phyloP scores from a whole-genome alignment of 1,284 basidiomycete species.

The Trichosporon sp. region DNA sequence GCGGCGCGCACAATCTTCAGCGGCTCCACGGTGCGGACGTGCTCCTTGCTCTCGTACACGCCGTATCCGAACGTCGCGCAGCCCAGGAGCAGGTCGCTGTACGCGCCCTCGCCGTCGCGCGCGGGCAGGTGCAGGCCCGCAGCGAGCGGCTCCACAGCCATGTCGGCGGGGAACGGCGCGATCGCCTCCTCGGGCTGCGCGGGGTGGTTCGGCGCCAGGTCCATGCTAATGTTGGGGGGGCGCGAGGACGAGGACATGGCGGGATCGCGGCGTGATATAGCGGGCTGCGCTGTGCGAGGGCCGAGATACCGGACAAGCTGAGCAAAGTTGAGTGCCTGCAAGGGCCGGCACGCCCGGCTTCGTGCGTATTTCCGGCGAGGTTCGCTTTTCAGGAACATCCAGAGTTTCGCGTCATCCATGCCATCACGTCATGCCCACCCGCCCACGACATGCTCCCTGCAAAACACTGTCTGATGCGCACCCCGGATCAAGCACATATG shows the following conservation, averaged over 20 bases:
- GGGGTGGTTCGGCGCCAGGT: conserved; percentile 35
- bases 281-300: background rate
- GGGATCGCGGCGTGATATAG: too few relatives aligned
- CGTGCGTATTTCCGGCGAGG: background rate
- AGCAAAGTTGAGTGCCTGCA: background rate
- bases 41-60: conserved; percentile 65
- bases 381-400: background rate
- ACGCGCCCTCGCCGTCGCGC: conserved; percentile 21
- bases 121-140: conserved; percentile 25
- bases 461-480: too few relatives aligned
- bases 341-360: background rate
- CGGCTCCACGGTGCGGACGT: conserved; percentile 60
- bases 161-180: conserved; percentile 19
- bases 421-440: too few relatives aligned
- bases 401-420: background rate
- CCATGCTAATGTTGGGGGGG: background rate
- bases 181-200: conserved; percentile 34
- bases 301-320: background rate
- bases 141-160: conserved; percentile 20
- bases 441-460: too few relatives aligned
- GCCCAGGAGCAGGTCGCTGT: conserved; percentile 57
- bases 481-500: background rate
- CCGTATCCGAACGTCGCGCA: conserved; percentile 66
- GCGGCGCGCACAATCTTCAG: conserved; percentile 70
- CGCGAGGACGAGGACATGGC: background rate